Evolutionary conservation across 2,329 filamentous ascomycete genomes (phyloP), one percentile per base, ranked within the genome.

Genomic region (Metarhizium rileyi): DNA sequence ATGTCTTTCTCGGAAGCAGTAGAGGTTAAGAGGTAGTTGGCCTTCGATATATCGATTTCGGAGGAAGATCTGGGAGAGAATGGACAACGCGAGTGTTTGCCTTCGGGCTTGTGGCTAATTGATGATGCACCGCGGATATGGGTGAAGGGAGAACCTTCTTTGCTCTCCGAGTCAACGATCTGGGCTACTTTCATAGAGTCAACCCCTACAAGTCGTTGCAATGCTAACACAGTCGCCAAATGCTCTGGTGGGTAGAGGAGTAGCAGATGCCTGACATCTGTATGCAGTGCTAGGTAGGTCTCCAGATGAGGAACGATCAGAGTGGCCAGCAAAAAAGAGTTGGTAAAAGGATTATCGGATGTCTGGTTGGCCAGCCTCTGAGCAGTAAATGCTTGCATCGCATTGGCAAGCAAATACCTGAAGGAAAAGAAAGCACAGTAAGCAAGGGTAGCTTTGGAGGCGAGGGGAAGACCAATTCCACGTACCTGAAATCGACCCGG

Each of bases 221-320:
- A 63, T 0, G 78, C 77, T 4, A 82, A 59, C 2, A 83, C 67
- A 3, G 78, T 80, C 2, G 73, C 57, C 2, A 84, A 67, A 53
- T 83, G 75, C 45, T 76, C 73, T 0, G 74, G 64, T 0, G 79
- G 73, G 53, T 80, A 84, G 50, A 83, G 76, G 8, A 84, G 66
- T 5, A 84, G 61, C 1, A 84, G 70, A 50, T 83, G 76, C 9
- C 74, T 73, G 20, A 77, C 74, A 35, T 72, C 66, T 2, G 70
- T 58, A 54, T 82, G 76, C 2, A 71, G 66, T 4, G 73, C 70
- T 45, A 84, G 66, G 53, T 81, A 83, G 0, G 74, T 73, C 56
- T 84, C 80, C 1, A 84, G 67, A 52, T 82, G 77, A 1, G 80
- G 77, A 36, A 83, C 68, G 22, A 84, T 70, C 2, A 82, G 67